Evolutionary conservation across 805 yeast species (phyloP).

Genomic region (Lipomyces mesembrius): DNA sequence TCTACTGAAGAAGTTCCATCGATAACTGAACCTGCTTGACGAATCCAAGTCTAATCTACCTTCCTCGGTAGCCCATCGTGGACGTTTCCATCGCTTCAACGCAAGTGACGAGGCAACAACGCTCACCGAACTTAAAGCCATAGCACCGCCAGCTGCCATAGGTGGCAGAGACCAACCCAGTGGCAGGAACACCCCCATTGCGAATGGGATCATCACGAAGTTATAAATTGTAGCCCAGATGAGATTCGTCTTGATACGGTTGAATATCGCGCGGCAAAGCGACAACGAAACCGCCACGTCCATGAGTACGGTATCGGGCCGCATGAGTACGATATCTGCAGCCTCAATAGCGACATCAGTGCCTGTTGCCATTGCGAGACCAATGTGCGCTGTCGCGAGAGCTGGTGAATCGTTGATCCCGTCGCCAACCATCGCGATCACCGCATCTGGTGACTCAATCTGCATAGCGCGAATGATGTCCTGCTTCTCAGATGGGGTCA

Average conservation of each 20-base stretch:
- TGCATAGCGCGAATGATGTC: conserved; percentile 65
- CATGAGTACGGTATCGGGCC: conserved; percentile 44
- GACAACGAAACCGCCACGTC: conserved; percentile 60
- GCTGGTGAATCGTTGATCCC: conserved; percentile 99
- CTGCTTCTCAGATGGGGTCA: conserved; percentile 78
- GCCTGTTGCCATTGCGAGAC: conserved; percentile 89
- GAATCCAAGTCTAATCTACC: conserved; percentile 23
- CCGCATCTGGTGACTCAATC: conserved; percentile 35
- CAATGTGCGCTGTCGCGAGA: conserved; percentile 81
- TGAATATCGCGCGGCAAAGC: conserved; percentile 70
- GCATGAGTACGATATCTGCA: conserved; percentile 84
- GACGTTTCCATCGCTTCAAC: conserved; percentile 60
- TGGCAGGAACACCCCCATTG: conserved; percentile 88
- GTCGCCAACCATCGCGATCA: conserved; percentile 90
- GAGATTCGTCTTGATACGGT: conserved; percentile 78
- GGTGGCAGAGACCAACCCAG: conserved; percentile 78
- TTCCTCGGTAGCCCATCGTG: conserved; percentile 33
- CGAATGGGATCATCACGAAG: conserved; percentile 86
- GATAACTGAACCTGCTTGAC: conserved; percentile 7
- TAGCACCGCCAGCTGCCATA: conserved; percentile 86
- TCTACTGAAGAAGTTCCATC: not conserved
- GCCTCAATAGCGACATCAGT: conserved; percentile 96
- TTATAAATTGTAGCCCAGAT: conserved; percentile 87
- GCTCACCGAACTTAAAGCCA: conserved; percentile 91
- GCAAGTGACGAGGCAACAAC: conserved; percentile 81